Evolutionary conservation across 192 early-diverging fungal genomes (phyloP).

Genomic region (Funneliformis mosseae): DNA sequence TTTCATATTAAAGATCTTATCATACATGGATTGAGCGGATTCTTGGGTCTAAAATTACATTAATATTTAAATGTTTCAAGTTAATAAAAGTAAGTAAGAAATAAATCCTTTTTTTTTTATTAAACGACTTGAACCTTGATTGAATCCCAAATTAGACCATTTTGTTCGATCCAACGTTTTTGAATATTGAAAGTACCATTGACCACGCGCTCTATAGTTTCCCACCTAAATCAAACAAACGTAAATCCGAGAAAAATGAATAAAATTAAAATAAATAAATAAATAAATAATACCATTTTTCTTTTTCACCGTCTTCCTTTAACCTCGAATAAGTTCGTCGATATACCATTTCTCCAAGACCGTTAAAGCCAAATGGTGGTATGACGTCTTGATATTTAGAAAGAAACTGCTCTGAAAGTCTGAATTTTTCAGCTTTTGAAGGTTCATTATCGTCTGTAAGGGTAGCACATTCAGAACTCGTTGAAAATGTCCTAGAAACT

Average conservation of each 20-base stretch:
- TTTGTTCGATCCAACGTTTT: constrained; percentile 40
- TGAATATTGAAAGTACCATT: constrained; percentile 56
- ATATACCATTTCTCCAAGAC: constrained; percentile 54
- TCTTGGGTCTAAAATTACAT: constrained; percentile 36
- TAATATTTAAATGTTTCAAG: background rate
- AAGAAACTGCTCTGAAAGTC: constrained; percentile 23
- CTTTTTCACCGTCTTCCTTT: constrained; percentile 38
- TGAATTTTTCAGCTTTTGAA: constrained; percentile 14
- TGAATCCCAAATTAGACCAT: constrained; percentile 44
- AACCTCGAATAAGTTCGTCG: constrained; percentile 49
- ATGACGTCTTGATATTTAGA: constrained; percentile 28
- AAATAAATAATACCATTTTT: constrained; percentile 38
- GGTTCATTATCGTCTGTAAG: background rate
- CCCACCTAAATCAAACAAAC: constrained; percentile 33
- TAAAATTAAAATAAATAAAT: background rate
- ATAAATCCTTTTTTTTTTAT: background rate
- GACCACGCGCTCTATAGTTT: constrained; percentile 52
- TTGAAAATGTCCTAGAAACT: background rate
- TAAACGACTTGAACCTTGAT: background rate
- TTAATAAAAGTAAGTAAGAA: too few relatives aligned
- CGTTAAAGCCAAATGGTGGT: constrained; percentile 54
- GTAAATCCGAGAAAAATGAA: background rate
- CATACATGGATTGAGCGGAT: constrained; percentile 53
- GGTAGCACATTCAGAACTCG: background rate
- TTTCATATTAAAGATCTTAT: constrained; percentile 52